A percentile compares a stretch with the other conserved stretches of the same genome.
Evolutionary conservation across 2,329 filamentous ascomycete genomes (phyloP).

Genomic region (Neocatenulostroma microsporum): DNA sequence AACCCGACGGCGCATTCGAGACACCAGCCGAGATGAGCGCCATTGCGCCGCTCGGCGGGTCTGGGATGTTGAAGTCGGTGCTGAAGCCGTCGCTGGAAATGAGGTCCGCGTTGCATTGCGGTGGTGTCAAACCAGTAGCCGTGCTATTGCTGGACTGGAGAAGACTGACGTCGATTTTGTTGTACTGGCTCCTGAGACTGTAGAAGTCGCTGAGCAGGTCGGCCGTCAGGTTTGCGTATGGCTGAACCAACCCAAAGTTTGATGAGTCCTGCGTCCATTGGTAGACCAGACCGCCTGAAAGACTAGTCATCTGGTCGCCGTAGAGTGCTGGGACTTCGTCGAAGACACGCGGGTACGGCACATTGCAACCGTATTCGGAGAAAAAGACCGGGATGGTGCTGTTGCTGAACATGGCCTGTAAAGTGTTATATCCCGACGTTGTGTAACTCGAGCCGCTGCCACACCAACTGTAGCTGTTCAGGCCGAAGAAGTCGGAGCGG

Average conservation of each 20-base stretch:
- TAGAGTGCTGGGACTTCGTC: constrained; percentile 69
- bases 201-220: constrained; percentile 45
- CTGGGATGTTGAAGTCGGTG: constrained; percentile 70
- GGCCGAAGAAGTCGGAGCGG: constrained; percentile 64
- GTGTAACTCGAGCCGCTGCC: constrained; percentile 58
- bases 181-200: constrained; percentile 67
- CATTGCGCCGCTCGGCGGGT: constrained; percentile 57
- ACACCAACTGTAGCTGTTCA: constrained; percentile 71
- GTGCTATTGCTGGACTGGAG: constrained; percentile 57
- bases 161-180: constrained; percentile 61
- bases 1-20: constrained; percentile 48
- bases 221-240: constrained; percentile 38
- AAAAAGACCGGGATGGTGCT: constrained; percentile 70
- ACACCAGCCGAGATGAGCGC: constrained; percentile 72
- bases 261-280: constrained; percentile 68
- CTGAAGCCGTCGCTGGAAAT: constrained; percentile 63
- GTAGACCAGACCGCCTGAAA: constrained; percentile 74
- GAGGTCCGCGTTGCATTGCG: constrained; percentile 57
- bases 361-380: constrained; percentile 75
- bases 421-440: constrained; percentile 54
- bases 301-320: constrained; percentile 59
- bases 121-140: constrained; percentile 48
- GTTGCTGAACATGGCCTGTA: constrained; percentile 58
- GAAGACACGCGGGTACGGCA: constrained; percentile 61
- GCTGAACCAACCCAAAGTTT: constrained; percentile 44